Evolutionary conservation across 1,139 yeast species (phyloP), one percentile per base, ranked within the genome.

Genomic region (Yamadazyma blattariae): DNA sequence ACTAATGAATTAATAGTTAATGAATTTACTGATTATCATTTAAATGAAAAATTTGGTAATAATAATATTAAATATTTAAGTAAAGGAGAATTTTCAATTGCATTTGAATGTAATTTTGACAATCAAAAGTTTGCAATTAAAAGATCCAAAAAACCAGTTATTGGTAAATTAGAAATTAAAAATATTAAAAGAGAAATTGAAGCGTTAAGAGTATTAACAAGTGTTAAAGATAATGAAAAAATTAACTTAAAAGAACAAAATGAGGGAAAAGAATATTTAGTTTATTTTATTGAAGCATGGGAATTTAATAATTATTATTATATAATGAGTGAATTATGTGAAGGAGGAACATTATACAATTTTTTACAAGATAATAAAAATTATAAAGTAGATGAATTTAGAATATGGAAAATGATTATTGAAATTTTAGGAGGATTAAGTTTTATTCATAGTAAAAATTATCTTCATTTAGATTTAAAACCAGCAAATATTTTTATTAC

Each of bases 401-500:
- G 99, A 46, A 90, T 90, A 28, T 92, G 99, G 99, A 92, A 92
- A 62, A 90, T 94, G 27, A 64, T 90, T 44, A 82, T 84, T 36
- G 97, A 92, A 56, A 69, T 89, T 12, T 60, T 87, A 29, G 72
- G 73, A 50, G 99, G 97, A 0, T 64, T 92, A 41, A 74, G 78
- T 46, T 89, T 81, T 54, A 83, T 92, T 38, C 99, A 92, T 54
- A 75, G 72, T 54, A 71, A 78, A 34, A 82, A 82, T 36, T 84
- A 85, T 42, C 66, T 88, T 36, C 97, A 90, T 60, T 64, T 90
- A 36, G 97, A 90, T 61, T 64, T 92, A 53, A 92, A 92, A 59
- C 98, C 99, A 0, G 97, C 97, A 5, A 92, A 92, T 56, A 81
- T 92, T 13, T 83, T 94, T 52, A 82, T 92, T 33, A 88, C 97